These are phyloP conservation scores for Macrolepiota fuliginosa DNA, from an alignment of 768 basidiomycete genomes.

Conservation along the genomic window DNA sequence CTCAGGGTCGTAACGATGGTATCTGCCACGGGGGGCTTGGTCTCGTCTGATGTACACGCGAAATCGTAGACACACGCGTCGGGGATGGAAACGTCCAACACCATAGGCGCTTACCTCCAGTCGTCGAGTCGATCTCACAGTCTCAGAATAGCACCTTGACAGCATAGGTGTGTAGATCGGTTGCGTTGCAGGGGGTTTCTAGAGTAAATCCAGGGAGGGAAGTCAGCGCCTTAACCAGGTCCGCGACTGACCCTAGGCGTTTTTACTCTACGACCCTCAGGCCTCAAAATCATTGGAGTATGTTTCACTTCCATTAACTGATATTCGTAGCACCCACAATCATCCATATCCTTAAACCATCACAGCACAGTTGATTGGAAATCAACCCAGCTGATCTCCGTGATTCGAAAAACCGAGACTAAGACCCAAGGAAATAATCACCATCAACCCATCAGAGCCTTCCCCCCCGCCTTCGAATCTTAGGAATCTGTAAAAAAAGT, in stretches of 20 bases:
- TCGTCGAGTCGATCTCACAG: not conserved
- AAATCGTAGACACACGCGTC: not conserved
- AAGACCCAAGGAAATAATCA: not conserved
- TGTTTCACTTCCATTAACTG: not conserved
- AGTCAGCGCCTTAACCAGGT: not conserved
- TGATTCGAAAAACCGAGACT: not conserved
- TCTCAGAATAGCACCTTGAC: not conserved
- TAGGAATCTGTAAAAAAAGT: too few relatives aligned
- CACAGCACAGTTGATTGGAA: not conserved
- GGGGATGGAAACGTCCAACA: not conserved
- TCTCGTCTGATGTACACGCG: too few relatives aligned
- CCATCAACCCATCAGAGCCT: not conserved
- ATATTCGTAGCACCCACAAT: not conserved
- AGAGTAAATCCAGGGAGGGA: not conserved
- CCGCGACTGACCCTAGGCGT: not conserved
- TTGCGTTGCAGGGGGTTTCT: not conserved
- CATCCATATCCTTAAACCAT: not conserved
- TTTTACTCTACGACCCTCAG: not conserved
- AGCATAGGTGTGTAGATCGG: not conserved
- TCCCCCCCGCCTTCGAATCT: not conserved
- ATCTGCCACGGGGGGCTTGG: not conserved
- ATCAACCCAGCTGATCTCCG: not conserved
- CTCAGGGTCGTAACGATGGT: not conserved
- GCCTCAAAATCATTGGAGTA: not conserved
- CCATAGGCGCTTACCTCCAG: not conserved